Evolutionary conservation across 225 moss, liverwort and hornwort species (phyloP).

Genomic region (Rhytidiadelphus loreus): DNA sequence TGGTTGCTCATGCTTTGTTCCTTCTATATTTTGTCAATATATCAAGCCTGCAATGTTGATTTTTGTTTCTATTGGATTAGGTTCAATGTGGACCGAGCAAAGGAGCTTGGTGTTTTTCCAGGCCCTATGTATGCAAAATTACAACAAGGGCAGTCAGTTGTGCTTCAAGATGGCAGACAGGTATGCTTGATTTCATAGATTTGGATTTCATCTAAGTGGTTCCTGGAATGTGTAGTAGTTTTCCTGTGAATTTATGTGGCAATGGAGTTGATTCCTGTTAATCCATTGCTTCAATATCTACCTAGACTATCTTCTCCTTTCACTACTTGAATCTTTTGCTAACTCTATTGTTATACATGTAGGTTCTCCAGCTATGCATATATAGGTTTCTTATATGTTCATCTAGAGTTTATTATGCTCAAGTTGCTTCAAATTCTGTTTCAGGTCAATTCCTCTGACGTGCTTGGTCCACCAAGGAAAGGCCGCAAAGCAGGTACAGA

Average conservation of each 20-base stretch:
- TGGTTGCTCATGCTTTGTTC: not conserved
- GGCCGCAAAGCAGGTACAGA: slow-evolving; percentile 82
- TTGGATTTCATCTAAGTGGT: not conserved
- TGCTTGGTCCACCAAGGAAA: slow-evolving; percentile 77
- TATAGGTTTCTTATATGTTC: not conserved
- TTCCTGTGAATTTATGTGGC: not conserved
- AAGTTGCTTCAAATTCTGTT: not conserved
- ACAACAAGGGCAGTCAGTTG: slow-evolving; percentile 60
- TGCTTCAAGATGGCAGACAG: slow-evolving; percentile 65
- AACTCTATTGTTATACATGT: not conserved
- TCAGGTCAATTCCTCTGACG: slow-evolving; percentile 79
- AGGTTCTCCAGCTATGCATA: not conserved
- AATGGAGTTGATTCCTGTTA: not conserved
- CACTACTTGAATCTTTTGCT: not conserved
- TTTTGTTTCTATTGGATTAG: slow-evolving; percentile 18
- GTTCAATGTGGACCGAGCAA: slow-evolving; percentile 70
- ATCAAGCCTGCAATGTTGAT: not conserved
- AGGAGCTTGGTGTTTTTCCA: slow-evolving; percentile 65
- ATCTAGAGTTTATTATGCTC: not conserved
- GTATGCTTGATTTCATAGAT: slow-evolving; percentile 14
- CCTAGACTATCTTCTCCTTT: not conserved
- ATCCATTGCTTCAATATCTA: not conserved
- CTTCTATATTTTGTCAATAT: not conserved
- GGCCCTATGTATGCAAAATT: slow-evolving; percentile 71
- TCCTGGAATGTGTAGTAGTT: not conserved